Base-by-base conservation (phyloP, 2,329 filamentous ascomycete species). In the Phyllosticta citribraziliensis region DNA sequence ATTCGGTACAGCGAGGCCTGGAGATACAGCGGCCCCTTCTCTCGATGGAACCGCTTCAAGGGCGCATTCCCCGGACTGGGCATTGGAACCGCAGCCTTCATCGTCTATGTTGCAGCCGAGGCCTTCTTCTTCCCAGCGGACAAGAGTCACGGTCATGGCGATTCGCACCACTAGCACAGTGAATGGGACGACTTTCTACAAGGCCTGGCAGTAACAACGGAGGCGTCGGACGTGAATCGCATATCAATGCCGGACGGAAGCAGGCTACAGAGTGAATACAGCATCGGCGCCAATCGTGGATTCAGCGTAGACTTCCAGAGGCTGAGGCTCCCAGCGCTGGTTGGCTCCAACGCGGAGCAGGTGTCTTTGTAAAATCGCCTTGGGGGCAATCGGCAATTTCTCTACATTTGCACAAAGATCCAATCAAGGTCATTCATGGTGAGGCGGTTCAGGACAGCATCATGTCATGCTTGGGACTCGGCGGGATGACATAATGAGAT, bases 21-120 rank as follows among this genome's bases (percentile, higher is more conserved):
- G 94, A 84, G 94, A 76, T 97, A 96, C 81, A 86, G 83, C 40
- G 94, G 93, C 65, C 87, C 84, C 60, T 97, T 97, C 81, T 88
- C 87, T 66, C 85, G 93, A 69, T 88, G 81, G 79, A 96, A 96
- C 79, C 88, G 94, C 69, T 94, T 97, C 81, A 91, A 87, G 79
- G 80, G 83, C 70, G 81, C 85, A 65, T 91, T 99, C 73, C 94
- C 94, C 47, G 94, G 94, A 64, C 82, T 99, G 69, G 94, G 94
- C 66, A 96, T 93, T 68, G 94, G 91, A 33, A 88, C 88, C 5
- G 92, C 94, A 63, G 92, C 93, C 54, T 99, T 99, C 75, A 85
- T 88, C 56, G 87, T 80, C 65, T 99, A 99, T 79, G 91, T 92
- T 75, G 85, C 84, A 63, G 96, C 91, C 76, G 94, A 99, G 79